Base-by-base conservation (phyloP, 2,329 filamentous ascomycete genomes). In the Ascochyta rabiei region DNA sequence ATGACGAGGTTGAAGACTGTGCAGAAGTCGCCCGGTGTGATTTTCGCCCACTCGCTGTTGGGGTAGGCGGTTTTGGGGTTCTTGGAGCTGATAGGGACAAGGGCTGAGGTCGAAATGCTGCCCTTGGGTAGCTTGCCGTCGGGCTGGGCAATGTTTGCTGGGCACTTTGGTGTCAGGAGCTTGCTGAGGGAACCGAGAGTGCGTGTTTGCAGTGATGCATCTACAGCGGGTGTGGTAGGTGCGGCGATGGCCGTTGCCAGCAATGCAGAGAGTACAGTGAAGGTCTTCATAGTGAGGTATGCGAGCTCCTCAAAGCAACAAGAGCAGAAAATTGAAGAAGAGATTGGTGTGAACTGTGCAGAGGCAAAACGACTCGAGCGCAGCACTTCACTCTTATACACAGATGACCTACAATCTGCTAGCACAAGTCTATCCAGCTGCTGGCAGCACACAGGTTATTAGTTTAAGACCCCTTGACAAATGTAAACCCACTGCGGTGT, bases 221-320 rank as follows among this genome's bases (percentile, higher is more conserved):
- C 12, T 23, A 9, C 23, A 67, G 72, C 35, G 35, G 52, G 43
- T 28, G 56, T 53, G n/a, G 50, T 63, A 60, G 78, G 67, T 40
- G 70, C 62, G 40, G 73, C 62, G 28, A 76, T 62, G 59, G 77
- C 63, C 43, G 72, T 61, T 48, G 77, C 68, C 47, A 77, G 58
- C 56, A 78, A 65, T 60, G 67, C 48, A 19, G 67, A 54, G 47
- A 76, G 57, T 56, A 75, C 57, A 54, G 73, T 30, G 45, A 74
- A 59, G 65, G 49, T 53, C 48, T 65, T 69, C 67, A 69, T 70
- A 35, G 21, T 61, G 59, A 52, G 5, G 19, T 43, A 16, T 31
- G 10, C 4, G 10, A 31, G 13, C 9, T 12, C 12, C 13, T 31
- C 6, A n/a, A 33, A 6, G 15, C 12, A 12, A 10, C n/a, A 33